phyloP scores from a whole-genome alignment of 73 alveolate genomes.

The Uronychia binucleata region DNA sequence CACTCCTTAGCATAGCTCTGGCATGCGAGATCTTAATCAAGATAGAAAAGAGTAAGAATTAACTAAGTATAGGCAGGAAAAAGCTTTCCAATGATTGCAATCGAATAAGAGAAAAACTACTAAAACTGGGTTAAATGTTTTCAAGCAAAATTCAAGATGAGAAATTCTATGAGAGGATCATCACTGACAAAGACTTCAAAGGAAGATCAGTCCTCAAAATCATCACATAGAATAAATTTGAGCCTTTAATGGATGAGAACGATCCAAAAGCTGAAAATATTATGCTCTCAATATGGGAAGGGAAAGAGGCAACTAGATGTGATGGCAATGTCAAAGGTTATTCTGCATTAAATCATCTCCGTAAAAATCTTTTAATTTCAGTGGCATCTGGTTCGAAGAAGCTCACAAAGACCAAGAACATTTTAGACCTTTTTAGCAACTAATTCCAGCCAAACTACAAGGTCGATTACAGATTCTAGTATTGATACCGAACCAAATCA shows the following conservation, averaged over 20 bases:
- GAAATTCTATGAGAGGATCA: slow-evolving; percentile 46
- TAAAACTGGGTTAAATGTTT: slow-evolving; percentile 56
- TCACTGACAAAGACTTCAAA: slow-evolving; percentile 52
- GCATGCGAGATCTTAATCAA: slow-evolving; percentile 24
- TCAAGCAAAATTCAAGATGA: slow-evolving; percentile 58
- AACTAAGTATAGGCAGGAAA: slow-evolving; percentile 20
- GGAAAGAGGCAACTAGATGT: slow-evolving; percentile 58
- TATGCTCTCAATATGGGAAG: slow-evolving; percentile 55
- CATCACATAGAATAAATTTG: slow-evolving; percentile 50
- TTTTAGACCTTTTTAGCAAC: slow-evolving; percentile 8
- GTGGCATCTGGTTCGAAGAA: not conserved
- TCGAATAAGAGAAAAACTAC: slow-evolving; percentile 17
- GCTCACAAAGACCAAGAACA: not conserved
- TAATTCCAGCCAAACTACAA: slow-evolving; percentile 50
- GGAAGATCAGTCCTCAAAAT: slow-evolving; percentile 59
- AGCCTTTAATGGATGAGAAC: slow-evolving; percentile 63
- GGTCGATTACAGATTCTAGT: slow-evolving; percentile 61
- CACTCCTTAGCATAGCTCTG: slow-evolving; percentile 29
- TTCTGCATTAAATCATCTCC: slow-evolving; percentile 38
- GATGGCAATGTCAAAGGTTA: slow-evolving; percentile 66
- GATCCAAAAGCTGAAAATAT: slow-evolving; percentile 70
- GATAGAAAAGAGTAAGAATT: not conserved
- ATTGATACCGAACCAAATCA: slow-evolving; percentile 49
- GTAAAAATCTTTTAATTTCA: slow-evolving; percentile 27
- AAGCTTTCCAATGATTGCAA: slow-evolving; percentile 45